Evolutionary conservation across 2,329 filamentous ascomycete species (phyloP), one percentile per base, ranked within the genome.

Genomic region (Hymenoscyphus infarciens): DNA sequence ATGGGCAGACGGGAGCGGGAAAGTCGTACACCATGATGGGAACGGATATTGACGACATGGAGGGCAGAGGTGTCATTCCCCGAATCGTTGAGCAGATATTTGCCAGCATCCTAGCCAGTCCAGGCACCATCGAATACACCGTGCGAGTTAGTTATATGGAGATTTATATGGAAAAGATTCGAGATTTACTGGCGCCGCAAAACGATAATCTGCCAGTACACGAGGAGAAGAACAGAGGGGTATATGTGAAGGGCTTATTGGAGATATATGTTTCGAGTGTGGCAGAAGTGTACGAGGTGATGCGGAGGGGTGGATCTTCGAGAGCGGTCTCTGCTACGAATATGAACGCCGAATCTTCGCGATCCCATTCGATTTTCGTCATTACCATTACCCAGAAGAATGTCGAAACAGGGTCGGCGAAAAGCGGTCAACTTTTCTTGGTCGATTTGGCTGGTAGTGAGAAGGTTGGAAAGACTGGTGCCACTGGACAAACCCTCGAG

Each of bases 21-120:
- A 99, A 99, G 82, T 98, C 95, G 25, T 98, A 96, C 76, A 98
- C 95, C 60, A 99, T 99, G 95, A 96, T 96, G 92, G 91, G 91
- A 65, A 90, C 90, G 58, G 93, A 94, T 77, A 97, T 99, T 79
- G 92, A 96, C 74, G 91, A 97, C 77, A 87, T 91, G 2, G 84
- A 88, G 38, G 89, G 88, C 68, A 91, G 93, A 75, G 95, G 95
- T 82, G 93, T 99, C 66, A 98, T 97, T 71, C 95, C 95, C 58
- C 89, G 95, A 73, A 98, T 98, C 70, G 89, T 97, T 70, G 92
- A 98, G 78, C 94, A 98, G 79, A 97, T 98, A 75, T 98, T 98
- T 76, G 88, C 90, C 71, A 96, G 91, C 78, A 98, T 98, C 76
- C 83, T 97, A 78, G 87, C 90, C 25, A 97, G 92, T 71, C 91